These are phyloP conservation scores for Geotrichum aggregatum DNA, from an alignment of 1,139 yeast genomes.

Conservation along the genomic window DNA sequence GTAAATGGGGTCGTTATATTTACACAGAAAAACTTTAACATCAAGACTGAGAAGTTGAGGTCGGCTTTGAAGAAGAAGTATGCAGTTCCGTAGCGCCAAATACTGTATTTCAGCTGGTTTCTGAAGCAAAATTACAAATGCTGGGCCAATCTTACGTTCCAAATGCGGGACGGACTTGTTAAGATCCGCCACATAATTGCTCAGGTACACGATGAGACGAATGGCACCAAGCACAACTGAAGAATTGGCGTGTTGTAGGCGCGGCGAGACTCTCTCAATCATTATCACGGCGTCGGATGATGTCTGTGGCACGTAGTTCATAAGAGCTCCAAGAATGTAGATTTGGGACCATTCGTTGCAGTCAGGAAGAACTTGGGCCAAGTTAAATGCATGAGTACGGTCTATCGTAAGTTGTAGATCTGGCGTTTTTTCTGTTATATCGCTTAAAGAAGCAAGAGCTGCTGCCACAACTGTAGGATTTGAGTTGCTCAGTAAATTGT, in stretches of 20 bases:
- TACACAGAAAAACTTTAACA: conserved; percentile 74
- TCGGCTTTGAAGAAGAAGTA: conserved; percentile 64
- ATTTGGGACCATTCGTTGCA: conserved; percentile 81
- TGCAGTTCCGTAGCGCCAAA: conserved; percentile 74
- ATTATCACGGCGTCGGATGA: conserved; percentile 61
- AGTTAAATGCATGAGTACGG: conserved; percentile 50
- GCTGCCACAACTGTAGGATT: conserved; percentile 65
- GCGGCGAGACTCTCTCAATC: conserved; percentile 66
- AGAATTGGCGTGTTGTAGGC: conserved; percentile 75
- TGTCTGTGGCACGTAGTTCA: conserved; percentile 67
- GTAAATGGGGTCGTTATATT: conserved; percentile 79
- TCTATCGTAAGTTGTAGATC: conserved; percentile 53
- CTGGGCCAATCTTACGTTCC: conserved; percentile 62
- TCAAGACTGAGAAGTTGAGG: conserved; percentile 61
- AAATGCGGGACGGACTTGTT: conserved; percentile 48
- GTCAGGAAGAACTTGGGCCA: conserved; percentile 49
- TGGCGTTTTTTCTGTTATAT: conserved; percentile 57
- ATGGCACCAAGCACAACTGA: conserved; percentile 77
- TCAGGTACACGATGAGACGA: conserved; percentile 64
- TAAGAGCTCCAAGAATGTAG: conserved; percentile 62
- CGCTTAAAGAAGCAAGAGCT: conserved; percentile 65
- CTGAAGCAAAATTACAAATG: conserved; percentile 65
- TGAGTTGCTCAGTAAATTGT: conserved; percentile 52
- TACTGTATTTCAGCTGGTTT: conserved; percentile 85
- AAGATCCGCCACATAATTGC: conserved; percentile 56